Percentiles rank a stretch among this genome's conserved stretches.
Evolutionary conservation across 768 basidiomycete genomes (phyloP).

Genomic region (Russula foetens): DNA sequence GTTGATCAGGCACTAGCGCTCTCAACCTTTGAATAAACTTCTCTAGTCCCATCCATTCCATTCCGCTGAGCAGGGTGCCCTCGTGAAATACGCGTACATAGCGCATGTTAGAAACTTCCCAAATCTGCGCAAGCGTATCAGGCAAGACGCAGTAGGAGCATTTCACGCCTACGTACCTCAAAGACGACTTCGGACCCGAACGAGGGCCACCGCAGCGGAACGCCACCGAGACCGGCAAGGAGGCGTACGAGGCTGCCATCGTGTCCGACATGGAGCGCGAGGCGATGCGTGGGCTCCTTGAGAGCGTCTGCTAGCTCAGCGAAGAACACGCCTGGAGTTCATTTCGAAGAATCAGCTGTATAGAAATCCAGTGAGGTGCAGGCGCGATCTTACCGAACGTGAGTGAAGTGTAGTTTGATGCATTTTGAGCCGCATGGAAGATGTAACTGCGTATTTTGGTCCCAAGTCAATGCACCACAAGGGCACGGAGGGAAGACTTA

Average conservation of each 20-base stretch:
- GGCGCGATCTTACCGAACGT: constrained; percentile 31
- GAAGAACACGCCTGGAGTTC: constrained; percentile 36
- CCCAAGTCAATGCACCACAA: not conserved
- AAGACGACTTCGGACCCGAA: constrained; percentile 40
- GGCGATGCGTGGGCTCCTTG: constrained; percentile 28
- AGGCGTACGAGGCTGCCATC: constrained; percentile 39
- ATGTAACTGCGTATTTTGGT: constrained; percentile 33
- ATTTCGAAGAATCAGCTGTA: no score
- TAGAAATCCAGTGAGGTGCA: not conserved
- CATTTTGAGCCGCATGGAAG: constrained; percentile 40
- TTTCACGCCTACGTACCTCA: constrained; percentile 28
- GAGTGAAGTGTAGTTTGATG: constrained; percentile 36
- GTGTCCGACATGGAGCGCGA: constrained; percentile 39
- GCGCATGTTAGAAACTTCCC: constrained; percentile 24
- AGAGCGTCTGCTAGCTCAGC: constrained; percentile 33
- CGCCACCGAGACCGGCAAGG: constrained; percentile 31
- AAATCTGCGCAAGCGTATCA: constrained; percentile 28
- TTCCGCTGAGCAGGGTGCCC: constrained; percentile 31
- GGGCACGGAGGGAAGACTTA: constrained; percentile 15
- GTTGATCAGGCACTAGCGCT: constrained; percentile 29
- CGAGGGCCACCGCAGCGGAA: constrained; percentile 38
- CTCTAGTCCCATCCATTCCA: constrained; percentile 32
- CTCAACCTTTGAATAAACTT: constrained; percentile 30
- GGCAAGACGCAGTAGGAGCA: not conserved
- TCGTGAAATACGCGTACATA: constrained; percentile 41